Base-by-base conservation (phyloP, 305 asterid species). In the Fraxinus greggii region DNA sequence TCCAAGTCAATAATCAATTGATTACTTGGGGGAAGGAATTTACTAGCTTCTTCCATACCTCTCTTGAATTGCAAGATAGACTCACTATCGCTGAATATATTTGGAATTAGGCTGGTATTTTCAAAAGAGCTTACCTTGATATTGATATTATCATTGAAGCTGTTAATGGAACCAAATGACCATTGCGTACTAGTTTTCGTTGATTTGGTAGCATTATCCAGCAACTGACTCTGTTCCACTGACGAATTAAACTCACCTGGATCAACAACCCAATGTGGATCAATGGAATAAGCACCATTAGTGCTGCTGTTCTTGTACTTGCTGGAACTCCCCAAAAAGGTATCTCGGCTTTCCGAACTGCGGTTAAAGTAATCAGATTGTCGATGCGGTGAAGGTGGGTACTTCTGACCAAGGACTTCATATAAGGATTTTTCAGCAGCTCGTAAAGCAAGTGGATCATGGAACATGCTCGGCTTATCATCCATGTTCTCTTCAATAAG, bases 31-130 rank as follows among this genome's bases (percentile, higher is more conserved):
- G 98, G 98, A 79, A 95, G 94, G 82, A 95, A 94, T 77, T 91
- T 95, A 80, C 88, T 92, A 48, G 98, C 99, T 90, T 94, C 99
- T 87, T 93, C 99, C 95, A 91, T 84, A 63, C 99, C 99, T 86
- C 89, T 93, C 85, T 89, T 87, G 89, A 94, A 94, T 87, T 92
- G 99, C 85, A 90, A 84, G 77, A 94, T 84, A 51, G 98, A 91
- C 82, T 95, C 97, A 10, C 90, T 89, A 81, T 92, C 90, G n/a
- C 80, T 88, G 82, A 92, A 93, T n/a, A 91, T 45, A 70, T 87
- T 91, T 54, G 89, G 87, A 80, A 91, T 74, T 80, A 81, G 42
- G 82, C 80, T 82, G 31, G 85, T 45, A 81, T 82, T 79, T 28
- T 54, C 84, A 79, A 86, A 77, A 63, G 91, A 70, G 78, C 80